These are phyloP conservation scores for Aspergillus taichungensis DNA, from an alignment of 495 filamentous ascomycete genomes.

Conservation along the genomic window DNA sequence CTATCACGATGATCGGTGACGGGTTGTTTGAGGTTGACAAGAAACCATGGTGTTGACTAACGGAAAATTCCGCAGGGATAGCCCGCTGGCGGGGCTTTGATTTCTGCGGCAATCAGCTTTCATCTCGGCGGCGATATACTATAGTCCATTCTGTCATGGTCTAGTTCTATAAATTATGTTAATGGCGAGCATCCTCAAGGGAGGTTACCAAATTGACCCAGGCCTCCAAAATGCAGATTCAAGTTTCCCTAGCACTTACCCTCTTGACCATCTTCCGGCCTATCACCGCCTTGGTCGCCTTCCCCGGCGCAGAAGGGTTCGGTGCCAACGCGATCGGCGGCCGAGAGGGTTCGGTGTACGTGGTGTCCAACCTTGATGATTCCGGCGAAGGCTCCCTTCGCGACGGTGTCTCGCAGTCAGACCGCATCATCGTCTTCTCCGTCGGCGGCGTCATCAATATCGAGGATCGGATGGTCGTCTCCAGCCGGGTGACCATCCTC, in stretches of 20 bases:
- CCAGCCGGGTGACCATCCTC: conserved; percentile 11
- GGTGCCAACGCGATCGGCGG: conserved; percentile 11
- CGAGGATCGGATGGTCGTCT: conserved; percentile 10
- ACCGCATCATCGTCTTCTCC: conserved; percentile 12
- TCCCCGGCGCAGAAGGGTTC: conserved; percentile 12
- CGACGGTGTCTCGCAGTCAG: conserved; percentile 8
- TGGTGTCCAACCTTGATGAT: conserved; percentile 10
- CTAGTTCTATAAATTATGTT: too few relatives aligned
- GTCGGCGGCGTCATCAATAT: conserved; percentile 13
- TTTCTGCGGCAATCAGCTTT: too few relatives aligned
- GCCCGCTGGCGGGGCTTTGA: too few relatives aligned
- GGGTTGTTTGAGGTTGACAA: too few relatives aligned
- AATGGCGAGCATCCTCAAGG: too few relatives aligned
- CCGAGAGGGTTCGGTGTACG: conserved; percentile 8
- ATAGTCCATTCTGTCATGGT: too few relatives aligned
- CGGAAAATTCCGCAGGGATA: too few relatives aligned
- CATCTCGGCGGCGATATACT: too few relatives aligned
- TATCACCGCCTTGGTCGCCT: conserved; percentile 7
- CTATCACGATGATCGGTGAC: too few relatives aligned
- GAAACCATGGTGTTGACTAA: too few relatives aligned
- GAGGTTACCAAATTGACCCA: too few relatives aligned
- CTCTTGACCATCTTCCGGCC: conserved; percentile 1
- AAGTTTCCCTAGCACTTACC: neutral
- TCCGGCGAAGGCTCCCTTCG: conserved; percentile 15
- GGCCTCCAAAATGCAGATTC: too few relatives aligned